Conservation (phyloP, 352 stramenopile genomes). For the Plasmopara viticola region DNA sequence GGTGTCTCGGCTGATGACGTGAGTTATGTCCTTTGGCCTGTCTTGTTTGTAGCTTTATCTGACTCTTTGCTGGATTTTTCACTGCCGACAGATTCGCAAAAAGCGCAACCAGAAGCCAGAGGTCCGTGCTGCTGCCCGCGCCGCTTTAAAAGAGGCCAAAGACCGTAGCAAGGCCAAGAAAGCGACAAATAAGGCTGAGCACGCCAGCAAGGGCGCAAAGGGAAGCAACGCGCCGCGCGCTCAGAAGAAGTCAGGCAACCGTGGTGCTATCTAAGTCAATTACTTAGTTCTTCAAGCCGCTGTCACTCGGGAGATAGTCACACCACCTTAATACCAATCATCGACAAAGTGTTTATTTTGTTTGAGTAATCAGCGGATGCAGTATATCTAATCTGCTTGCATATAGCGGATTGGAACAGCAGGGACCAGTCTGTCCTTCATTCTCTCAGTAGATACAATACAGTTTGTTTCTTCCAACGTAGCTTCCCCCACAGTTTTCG, state of each 20-base stretch:
- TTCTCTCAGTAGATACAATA: too few species aligned
- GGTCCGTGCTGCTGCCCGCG: conserved; percentile 85
- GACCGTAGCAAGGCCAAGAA: conserved; percentile 87
- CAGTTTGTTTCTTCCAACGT: too few species aligned
- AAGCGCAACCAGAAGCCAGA: conserved; percentile 95
- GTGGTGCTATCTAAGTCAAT: conserved; percentile 77
- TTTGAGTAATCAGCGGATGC: not conserved
- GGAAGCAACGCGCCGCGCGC: conserved; percentile 54
- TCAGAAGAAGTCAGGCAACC: conserved; percentile 88
- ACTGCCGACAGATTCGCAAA: conserved; percentile 88
- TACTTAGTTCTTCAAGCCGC: conserved; percentile 17
- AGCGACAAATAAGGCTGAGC: conserved; percentile 47
- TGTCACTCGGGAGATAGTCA: conserved; percentile 23
- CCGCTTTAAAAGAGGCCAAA: conserved; percentile 90
- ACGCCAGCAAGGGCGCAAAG: conserved; percentile 53
- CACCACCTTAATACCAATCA: conserved; percentile 30
- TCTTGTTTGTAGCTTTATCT: not conserved
- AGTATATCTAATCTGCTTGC: not conserved
- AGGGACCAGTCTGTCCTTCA: too few species aligned
- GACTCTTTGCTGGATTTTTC: not conserved
- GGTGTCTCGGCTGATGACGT: conserved; percentile 94
- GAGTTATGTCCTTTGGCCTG: conserved; percentile 14
- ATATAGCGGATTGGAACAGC: too few species aligned
- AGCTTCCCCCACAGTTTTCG: too few species aligned
- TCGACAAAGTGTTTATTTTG: conserved; percentile 10